Base-by-base conservation (phyloP, 345 rosid genomes). In the Rhodamnia argentea region DNA sequence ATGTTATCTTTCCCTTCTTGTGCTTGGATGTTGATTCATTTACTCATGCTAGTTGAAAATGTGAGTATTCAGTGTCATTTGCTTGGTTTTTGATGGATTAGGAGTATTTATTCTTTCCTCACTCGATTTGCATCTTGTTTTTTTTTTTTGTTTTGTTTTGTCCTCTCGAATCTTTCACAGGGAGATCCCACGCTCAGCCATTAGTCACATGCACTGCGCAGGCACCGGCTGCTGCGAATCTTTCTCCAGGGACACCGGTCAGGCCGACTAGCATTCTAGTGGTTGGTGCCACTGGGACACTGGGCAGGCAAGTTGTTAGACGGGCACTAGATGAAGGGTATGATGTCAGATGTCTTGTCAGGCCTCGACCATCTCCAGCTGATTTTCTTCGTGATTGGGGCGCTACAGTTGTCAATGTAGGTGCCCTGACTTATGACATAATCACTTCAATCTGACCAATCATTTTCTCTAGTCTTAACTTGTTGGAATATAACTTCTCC, bases 371-470 rank as follows among this genome's bases (percentile, higher is more conserved):
- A 5, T 94, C 99, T 62, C 98, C 98, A 2, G 98, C 99, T 13
- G 99, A 97, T 62, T 97, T 97, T 84, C 96, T 96, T 83, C 96
- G 99, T 40, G 99, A 96, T 87, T 97, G 99, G 99, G 98, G 98
- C 24, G 99, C 99, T 58, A 97, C 91, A 20, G 99, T 97, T 83
- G 99, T 96, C 86, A 97, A 95, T 89, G 99, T 96, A 89, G 60
- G 88, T 47, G 16, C 52, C n/a, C 23, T 32, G 52, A 83, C 23
- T 51, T 22, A 59, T 75, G 24, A 47, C 24, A 37, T 29, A 0
- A 62, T 64, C 11, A 64, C 76, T 64, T 64, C 75, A 62, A 29
- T 32, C 22, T 62, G 42, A 1, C 47, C 78, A 70, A 22, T 37
- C 78, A 5, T 70, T 70, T 70, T 64, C 18, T 4, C 47, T 37